Percentiles rank a stretch among this genome's conserved stretches.
phyloP scores from a whole-genome alignment of 352 stramenopile genomes.

The Globisporangium okanoganense region DNA sequence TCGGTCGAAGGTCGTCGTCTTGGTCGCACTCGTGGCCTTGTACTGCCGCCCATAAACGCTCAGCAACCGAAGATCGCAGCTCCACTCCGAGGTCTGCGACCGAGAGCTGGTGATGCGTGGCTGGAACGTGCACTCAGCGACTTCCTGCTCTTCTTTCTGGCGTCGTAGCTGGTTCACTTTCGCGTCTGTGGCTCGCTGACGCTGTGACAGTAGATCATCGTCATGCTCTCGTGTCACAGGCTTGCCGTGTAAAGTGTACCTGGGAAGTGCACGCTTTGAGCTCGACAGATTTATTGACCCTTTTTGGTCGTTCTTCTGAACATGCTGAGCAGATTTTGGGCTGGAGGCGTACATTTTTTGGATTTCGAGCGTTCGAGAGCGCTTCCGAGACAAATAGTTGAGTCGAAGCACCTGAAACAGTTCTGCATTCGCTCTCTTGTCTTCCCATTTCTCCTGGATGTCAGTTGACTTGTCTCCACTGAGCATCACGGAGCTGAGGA shows the following conservation, averaged over 20 bases:
- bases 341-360: not conserved
- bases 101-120: slow-evolving; percentile 21
- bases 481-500: slow-evolving; percentile 24
- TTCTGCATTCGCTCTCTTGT: not conserved
- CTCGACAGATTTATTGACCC: not conserved
- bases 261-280: not conserved
- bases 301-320: not conserved
- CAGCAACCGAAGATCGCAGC: slow-evolving; percentile 6
- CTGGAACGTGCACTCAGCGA: slow-evolving; percentile 56
- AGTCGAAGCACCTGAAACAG: slow-evolving; percentile 9
- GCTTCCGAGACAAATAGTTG: slow-evolving; percentile 12
- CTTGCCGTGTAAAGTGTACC: slow-evolving; percentile 38
- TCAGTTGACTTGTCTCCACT: not conserved
- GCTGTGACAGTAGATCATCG: slow-evolving; percentile 31
- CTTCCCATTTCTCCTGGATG: not conserved
- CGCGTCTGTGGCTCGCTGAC: slow-evolving; percentile 20
- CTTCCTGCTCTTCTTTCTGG: slow-evolving; percentile 30
- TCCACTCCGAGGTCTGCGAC: slow-evolving; percentile 3
- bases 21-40: slow-evolving; percentile 1
- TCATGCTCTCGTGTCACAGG: slow-evolving; percentile 5
- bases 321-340: not conserved
- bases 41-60: slow-evolving; percentile 4
- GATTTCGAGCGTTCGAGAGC: not conserved
- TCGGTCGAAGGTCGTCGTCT: slow-evolving; percentile 31
- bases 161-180: slow-evolving; percentile 32